phyloP scores from a whole-genome alignment of 768 basidiomycete species.

The Tricholoma matsutake region DNA sequence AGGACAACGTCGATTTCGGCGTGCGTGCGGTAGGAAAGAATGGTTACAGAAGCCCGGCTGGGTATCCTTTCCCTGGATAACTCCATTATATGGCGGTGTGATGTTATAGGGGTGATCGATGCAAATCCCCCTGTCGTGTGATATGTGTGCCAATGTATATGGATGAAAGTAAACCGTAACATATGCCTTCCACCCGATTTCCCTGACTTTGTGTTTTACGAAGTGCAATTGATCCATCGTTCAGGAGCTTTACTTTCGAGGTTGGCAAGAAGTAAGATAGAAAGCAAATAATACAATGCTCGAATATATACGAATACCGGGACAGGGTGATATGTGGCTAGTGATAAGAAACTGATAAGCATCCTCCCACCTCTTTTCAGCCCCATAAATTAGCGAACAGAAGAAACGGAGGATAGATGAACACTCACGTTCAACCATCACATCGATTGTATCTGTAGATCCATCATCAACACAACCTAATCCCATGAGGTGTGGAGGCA shows the following conservation, averaged over 20 bases:
- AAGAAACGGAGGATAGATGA: background rate
- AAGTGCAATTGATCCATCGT: too few species aligned
- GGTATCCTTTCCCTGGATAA: slow-evolving; percentile 26
- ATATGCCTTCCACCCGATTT: too few species aligned
- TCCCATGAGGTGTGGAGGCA: background rate
- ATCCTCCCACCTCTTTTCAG: slow-evolving; percentile 3
- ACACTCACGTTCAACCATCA: slow-evolving; percentile 89
- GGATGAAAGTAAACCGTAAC: background rate
- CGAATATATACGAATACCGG: background rate
- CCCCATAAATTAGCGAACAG: background rate
- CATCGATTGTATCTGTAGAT: slow-evolving; percentile 82
- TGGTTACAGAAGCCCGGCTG: slow-evolving; percentile 50
- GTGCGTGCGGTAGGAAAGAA: slow-evolving; percentile 49
- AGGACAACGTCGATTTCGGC: slow-evolving; percentile 52
- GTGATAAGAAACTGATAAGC: background rate
- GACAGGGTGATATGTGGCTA: background rate
- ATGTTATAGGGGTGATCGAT: background rate
- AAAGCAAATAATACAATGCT: background rate
- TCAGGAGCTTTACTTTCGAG: background rate
- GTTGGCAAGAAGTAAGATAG: background rate
- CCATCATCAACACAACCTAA: background rate
- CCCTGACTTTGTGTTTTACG: too few species aligned
- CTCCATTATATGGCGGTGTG: too few species aligned
- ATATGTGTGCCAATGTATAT: background rate
- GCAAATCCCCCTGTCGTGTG: background rate